A percentile compares a stretch with the other conserved stretches of the same genome.
These are phyloP conservation scores for Corymbia calophylla DNA, from an alignment of 441 rosid genomes.

Conservation along the genomic window DNA sequence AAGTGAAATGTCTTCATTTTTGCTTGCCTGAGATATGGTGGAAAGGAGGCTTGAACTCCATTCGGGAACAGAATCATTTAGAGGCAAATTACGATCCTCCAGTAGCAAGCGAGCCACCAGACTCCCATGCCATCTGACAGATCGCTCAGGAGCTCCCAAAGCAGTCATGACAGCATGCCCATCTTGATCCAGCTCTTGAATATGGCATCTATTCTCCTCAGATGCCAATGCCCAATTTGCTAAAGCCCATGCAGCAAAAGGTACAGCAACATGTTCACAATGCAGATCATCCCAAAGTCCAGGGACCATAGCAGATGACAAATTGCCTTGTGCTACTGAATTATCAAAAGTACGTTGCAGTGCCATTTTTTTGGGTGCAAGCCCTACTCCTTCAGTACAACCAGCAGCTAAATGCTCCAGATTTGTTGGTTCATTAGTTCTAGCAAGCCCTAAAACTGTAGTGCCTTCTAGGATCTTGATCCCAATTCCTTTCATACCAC, in stretches of 20 bases:
- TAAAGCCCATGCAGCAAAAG: slow-evolving; percentile 97
- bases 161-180: slow-evolving; percentile 89
- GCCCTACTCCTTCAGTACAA: slow-evolving; percentile 15
- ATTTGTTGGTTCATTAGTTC: slow-evolving; percentile 41
- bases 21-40: slow-evolving; percentile 70
- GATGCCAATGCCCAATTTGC: slow-evolving; percentile 99
- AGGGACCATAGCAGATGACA: slow-evolving; percentile 84
- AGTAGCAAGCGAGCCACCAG: slow-evolving; percentile 79
- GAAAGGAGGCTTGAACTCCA: slow-evolving; percentile 93
- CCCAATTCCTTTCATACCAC: slow-evolving; percentile 79
- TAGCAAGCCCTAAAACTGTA: slow-evolving; percentile 74
- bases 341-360: slow-evolving; percentile 49
- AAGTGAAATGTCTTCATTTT: slow-evolving; percentile 78
- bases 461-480: slow-evolving; percentile 91
- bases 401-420: slow-evolving; percentile 36
- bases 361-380: slow-evolving; percentile 34
- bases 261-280: slow-evolving; percentile 94
- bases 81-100: slow-evolving; percentile 74
- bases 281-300: slow-evolving; percentile 99
- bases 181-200: slow-evolving; percentile 89
- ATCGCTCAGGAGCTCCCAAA: slow-evolving; percentile 90
- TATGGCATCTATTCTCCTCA: slow-evolving; percentile 59
- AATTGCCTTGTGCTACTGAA: slow-evolving; percentile 34
- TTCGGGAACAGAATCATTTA: slow-evolving; percentile 78
- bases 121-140: slow-evolving; percentile 99